A percentile compares a stretch with the other conserved stretches of the same genome.
Conservation (phyloP, 2,329 filamentous ascomycete species). For the Ceratocystis smalleyi region DNA sequence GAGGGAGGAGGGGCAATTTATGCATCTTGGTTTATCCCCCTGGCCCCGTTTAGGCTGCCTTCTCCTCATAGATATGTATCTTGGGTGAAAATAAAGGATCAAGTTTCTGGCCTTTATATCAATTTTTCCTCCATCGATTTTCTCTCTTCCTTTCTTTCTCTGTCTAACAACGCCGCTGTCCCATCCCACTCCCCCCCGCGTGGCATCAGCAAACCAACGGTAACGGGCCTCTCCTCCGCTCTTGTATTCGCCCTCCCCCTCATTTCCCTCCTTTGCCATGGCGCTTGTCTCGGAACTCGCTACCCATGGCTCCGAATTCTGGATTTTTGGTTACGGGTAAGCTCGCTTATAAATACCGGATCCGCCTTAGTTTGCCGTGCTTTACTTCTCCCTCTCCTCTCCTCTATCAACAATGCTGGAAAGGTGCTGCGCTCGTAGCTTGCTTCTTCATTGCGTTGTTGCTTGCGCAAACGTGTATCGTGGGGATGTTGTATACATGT, state of each 20-base stretch:
- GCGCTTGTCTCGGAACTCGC: conserved; percentile 27
- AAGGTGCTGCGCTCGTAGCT: no score
- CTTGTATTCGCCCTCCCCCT: neutral
- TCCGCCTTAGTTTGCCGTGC: neutral
- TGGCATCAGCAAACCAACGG: neutral
- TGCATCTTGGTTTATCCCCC: neutral
- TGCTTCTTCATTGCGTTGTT: no score
- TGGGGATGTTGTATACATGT: no score
- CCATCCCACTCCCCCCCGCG: neutral
- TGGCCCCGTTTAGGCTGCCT: no score
- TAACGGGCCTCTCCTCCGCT: neutral
- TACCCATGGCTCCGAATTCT: conserved; percentile 50
- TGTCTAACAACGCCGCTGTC: neutral
- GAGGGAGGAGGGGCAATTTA: neutral
- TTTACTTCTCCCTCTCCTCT: neutral
- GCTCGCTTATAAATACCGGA: conserved; percentile 18
- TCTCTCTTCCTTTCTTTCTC: neutral
- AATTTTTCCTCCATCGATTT: neutral
- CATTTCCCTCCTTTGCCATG: conserved; percentile 5
- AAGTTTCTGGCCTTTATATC: neutral
- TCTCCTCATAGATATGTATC: no score
- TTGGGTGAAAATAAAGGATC: no score
- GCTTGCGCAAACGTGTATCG: no score
- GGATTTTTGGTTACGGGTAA: conserved; percentile 95
- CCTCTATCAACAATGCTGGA: neutral